Base-by-base conservation (phyloP, 148 eudicot genomes). In the Spergularia bocconei region DNA sequence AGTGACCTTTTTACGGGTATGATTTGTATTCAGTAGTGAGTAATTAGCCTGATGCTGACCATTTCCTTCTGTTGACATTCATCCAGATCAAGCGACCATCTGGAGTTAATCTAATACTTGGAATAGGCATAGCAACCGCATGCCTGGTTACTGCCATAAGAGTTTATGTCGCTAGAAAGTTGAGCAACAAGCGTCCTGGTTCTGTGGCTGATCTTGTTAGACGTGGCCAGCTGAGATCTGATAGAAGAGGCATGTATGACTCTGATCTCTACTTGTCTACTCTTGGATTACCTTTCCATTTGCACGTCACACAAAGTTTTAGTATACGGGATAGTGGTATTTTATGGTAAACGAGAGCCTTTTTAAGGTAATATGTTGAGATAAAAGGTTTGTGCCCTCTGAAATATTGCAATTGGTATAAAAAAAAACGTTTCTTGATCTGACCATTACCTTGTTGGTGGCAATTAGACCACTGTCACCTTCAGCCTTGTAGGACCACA, bases 171-270 rank as follows among this genome's bases (percentile, higher is more conserved):
- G 73, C 72, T 29, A 88, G 82, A 86, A 88, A 79, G 64, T 75
- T 84, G 72, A 85, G 78, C 66, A 63, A 85, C 71, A 75, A 75
- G 38, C 90, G 75, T 48, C 90, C 91, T 65, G 99, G 99, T 73
- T 83, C 99, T 68, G 97, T 95, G 50, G 97, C 91, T 78, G 99
- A 95, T 85, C 99, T 95, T 83, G 99, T 95, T 70, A 89, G 99
- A 81, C 99, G 97, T 79, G 99, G 99, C 47, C 99, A 95, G 86
- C 89, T 95, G 79, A 86, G 89, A 83, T 89, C 97, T n/a, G 97
- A 95, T 88, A 95, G 92, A 95, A 95, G 99, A 95, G 99, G 99
- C 99, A 95, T 95, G 99, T 95, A 95, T 74, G 99, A 71, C 74
- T 81, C 86, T 55, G 59, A 74, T 76, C 82, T 74, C 76, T 63